Conservation (phyloP, 2,329 filamentous ascomycete species). For the Didymella segeticola region DNA sequence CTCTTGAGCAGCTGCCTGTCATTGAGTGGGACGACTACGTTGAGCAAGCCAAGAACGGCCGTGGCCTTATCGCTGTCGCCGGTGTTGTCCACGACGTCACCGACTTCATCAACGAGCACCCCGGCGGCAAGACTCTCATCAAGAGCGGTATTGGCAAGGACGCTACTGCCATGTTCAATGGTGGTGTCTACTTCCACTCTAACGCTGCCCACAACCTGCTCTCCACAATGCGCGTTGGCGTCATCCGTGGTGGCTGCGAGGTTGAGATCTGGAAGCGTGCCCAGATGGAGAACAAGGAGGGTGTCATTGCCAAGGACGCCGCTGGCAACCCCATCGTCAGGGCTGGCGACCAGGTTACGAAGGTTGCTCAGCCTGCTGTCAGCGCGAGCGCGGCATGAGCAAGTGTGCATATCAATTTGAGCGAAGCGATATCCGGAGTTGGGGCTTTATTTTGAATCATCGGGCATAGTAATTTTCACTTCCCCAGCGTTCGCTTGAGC, state of each 20-base stretch:
- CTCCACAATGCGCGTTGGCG: constrained; percentile 52
- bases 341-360: constrained; percentile 84
- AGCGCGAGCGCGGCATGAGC: constrained; percentile 80
- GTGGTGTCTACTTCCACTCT: constrained; percentile 52
- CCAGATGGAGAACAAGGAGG: constrained; percentile 67
- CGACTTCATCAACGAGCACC: constrained; percentile 53
- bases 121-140: constrained; percentile 53
- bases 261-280: constrained; percentile 55
- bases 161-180: constrained; percentile 54
- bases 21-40: constrained; percentile 55
- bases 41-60: constrained; percentile 52
- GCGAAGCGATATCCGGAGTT: constrained; percentile 46
- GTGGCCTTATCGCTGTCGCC: constrained; percentile 50
- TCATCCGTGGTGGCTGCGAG: constrained; percentile 53
- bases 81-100: constrained; percentile 53
- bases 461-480: constrained; percentile 37
- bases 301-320: constrained; percentile 80
- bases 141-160: constrained; percentile 52
- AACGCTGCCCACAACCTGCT: constrained; percentile 54
- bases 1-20: constrained; percentile 52
- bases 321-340: constrained; percentile 83
- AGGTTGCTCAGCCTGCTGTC: constrained; percentile 77
- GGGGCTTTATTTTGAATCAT: constrained; percentile 27
- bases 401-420: constrained; percentile 23
- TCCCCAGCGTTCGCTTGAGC: constrained; percentile 39